phyloP scores from a whole-genome alignment of 2,329 filamentous ascomycete genomes.

The Exophiala spinifera region DNA sequence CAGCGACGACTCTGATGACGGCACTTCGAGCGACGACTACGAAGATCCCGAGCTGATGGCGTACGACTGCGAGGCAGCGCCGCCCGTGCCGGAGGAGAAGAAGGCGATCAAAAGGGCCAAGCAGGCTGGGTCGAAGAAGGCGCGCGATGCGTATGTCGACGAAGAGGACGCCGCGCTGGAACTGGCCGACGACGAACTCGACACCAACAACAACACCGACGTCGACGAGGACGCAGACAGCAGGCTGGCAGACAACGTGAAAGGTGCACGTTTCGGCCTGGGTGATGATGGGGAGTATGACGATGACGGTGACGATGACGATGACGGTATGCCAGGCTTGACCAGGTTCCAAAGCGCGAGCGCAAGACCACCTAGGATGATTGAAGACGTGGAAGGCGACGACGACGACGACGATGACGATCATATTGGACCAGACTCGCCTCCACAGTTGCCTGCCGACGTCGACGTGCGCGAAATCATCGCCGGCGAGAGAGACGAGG shows the following conservation, averaged over 20 bases:
- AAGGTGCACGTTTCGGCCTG: constrained; percentile 18
- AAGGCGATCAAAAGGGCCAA: constrained; percentile 3
- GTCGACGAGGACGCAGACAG: neutral
- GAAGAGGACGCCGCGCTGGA: constrained; percentile 22
- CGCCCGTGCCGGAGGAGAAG: neutral
- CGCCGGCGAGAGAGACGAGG: constrained; percentile 18
- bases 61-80: neutral
- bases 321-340: constrained; percentile 18
- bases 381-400: constrained; percentile 10
- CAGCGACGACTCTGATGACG: constrained; percentile 9
- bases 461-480: constrained; percentile 20
- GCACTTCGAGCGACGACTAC: constrained; percentile 22
- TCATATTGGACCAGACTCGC: constrained; percentile 12
- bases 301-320: constrained; percentile 8
- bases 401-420: constrained; percentile 8
- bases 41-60: constrained; percentile 15
- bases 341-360: constrained; percentile 22
- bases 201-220: constrained; percentile 5
- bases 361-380: constrained; percentile 20
- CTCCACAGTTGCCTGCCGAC: constrained; percentile 21
- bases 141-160: constrained; percentile 20
- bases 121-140: neutral
- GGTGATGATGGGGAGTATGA: neutral
- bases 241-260: constrained; percentile 2
- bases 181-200: constrained; percentile 19